These are phyloP conservation scores for Sungouiozyma intestinalis DNA, from an alignment of 805 yeast species.

Conservation along the genomic window DNA sequence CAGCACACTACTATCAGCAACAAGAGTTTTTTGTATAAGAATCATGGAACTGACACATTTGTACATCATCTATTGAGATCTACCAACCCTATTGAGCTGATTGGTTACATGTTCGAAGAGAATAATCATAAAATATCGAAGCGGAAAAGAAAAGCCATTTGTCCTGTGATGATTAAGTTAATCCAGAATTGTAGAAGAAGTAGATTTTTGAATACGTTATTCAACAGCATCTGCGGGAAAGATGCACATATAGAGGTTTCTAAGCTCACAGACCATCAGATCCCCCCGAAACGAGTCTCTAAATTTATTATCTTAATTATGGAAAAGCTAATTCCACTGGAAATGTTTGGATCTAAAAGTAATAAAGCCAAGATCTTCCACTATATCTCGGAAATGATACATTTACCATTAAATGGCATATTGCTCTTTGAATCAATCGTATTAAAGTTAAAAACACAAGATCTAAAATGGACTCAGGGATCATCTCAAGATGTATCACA, in stretches of 20 bases:
- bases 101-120: constrained; percentile 10
- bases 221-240: constrained; percentile 27
- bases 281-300: constrained; percentile 29
- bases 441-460: constrained; percentile 26
- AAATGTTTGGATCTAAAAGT: constrained; percentile 39
- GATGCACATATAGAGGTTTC: constrained; percentile 1
- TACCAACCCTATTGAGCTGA: constrained; percentile 7
- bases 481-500: constrained; percentile 22
- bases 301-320: constrained; percentile 35
- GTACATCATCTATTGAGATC: constrained; percentile 6
- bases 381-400: constrained; percentile 31
- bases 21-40: constrained; percentile 3
- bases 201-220: constrained; percentile 30
- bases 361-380: constrained; percentile 37
- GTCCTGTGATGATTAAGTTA: constrained; percentile 9
- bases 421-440: constrained; percentile 28
- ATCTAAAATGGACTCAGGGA: constrained; percentile 48
- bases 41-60: constrained; percentile 2
- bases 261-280: constrained; percentile 27
- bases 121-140: constrained; percentile 16
- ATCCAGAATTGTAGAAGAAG: constrained; percentile 27
- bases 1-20: background rate
- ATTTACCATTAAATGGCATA: constrained; percentile 30
- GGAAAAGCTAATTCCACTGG: constrained; percentile 40
- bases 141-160: constrained; percentile 9